A percentile compares a stretch with the other conserved stretches of the same genome.
Evolutionary conservation across 257 asterid species (phyloP).

Genomic region (Henckelia pumila): DNA sequence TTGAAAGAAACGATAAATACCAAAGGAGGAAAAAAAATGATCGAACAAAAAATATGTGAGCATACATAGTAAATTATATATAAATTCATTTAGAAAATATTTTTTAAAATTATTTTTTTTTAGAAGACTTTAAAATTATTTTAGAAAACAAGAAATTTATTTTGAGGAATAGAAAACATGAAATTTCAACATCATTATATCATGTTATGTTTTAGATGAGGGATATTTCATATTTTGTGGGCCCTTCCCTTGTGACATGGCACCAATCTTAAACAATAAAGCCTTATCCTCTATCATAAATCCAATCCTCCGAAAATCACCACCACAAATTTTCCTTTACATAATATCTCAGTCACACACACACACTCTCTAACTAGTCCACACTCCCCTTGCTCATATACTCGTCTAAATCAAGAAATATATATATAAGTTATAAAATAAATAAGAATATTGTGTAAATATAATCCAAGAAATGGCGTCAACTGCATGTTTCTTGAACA

Average conservation of each 20-base stretch:
- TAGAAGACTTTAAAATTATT: no score
- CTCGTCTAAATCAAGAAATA: not conserved
- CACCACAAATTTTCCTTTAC: not conserved
- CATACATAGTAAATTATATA: no score
- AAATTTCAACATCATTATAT: no score
- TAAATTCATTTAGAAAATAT: no score
- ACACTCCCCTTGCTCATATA: not conserved
- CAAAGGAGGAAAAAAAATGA: no score
- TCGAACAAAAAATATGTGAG: no score
- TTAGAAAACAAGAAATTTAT: no score
- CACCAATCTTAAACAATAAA: not conserved
- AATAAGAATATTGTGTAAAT: not conserved
- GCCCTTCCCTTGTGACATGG: not conserved
- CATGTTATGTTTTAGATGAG: no score
- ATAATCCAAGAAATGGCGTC: constrained; percentile 52
- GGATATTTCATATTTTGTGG: not conserved
- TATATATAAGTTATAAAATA: no score
- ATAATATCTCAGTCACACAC: not conserved
- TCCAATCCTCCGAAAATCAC: not conserved
- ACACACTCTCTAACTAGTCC: not conserved
- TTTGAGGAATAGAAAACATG: no score
- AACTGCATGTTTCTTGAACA: constrained; percentile 70
- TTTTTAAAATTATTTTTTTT: no score
- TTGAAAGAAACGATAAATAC: no score
- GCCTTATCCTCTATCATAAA: not conserved